Evolutionary conservation across 2,329 filamentous ascomycete species (phyloP).

Genomic region (Fusarium camptoceras): DNA sequence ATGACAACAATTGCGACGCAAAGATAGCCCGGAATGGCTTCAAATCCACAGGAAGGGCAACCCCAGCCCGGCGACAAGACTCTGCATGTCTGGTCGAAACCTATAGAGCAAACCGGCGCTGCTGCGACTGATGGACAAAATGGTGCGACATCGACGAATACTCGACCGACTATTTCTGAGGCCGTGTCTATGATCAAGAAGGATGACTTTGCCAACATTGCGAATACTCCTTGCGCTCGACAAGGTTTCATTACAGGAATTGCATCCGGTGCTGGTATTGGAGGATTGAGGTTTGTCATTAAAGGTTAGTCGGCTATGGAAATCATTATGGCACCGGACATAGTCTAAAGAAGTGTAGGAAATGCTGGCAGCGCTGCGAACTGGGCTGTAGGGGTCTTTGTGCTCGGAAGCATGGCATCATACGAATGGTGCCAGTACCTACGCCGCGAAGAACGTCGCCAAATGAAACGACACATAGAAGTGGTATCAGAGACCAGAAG

Average conservation of each 20-base stretch:
- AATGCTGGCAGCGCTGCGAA: conserved; percentile 71
- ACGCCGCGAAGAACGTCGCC: conserved; percentile 78
- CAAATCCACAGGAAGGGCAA: conserved; percentile 46
- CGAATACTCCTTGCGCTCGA: conserved; percentile 85
- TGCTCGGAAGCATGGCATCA: conserved; percentile 74
- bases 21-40: conserved; percentile 53
- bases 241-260: conserved; percentile 88
- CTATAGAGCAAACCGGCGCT: conserved; percentile 46
- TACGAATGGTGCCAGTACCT: conserved; percentile 88
- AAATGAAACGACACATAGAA: conserved; percentile 88
- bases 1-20: conserved; percentile 45
- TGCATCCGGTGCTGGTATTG: conserved; percentile 79
- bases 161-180: conserved; percentile 62
- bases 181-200: conserved; percentile 75
- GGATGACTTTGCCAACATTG: conserved; percentile 77
- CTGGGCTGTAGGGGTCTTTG: conserved; percentile 85
- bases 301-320: conserved; percentile 69
- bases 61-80: conserved; percentile 48
- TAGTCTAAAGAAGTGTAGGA: conserved; percentile 44
- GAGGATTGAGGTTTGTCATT: conserved; percentile 78
- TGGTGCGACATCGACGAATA: conserved; percentile 38
- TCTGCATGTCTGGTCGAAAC: conserved; percentile 54
- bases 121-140: conserved; percentile 32
- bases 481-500: conserved; percentile 64
- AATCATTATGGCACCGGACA: background rate